Evolutionary conservation across 371 early-diverging fungal species (phyloP), one percentile per base, ranked within the genome.

Genomic region (Mucor mucedo): DNA sequence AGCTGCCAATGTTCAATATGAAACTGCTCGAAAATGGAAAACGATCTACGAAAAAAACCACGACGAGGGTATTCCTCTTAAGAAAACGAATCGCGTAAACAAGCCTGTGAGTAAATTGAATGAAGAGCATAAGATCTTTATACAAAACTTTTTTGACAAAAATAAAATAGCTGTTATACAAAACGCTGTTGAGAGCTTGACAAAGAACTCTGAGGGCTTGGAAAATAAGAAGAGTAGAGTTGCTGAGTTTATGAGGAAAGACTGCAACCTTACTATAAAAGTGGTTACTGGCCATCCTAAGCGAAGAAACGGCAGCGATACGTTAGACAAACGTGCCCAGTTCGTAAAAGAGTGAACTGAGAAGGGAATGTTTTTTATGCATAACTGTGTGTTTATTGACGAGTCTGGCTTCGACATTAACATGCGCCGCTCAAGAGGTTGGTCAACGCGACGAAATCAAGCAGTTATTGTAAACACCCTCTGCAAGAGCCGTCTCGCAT

Each of bases 11-110:
- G 66, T 58, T 11, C 28, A 57, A 61, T 52, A 52, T 28, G 60
- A 66, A n/a, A 57, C 66, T 6, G 52, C 50, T 16, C 55, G 61
- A 8, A 61, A 61, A 45, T 61, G 58, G 57, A 57, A 53, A 33
- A 32, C 13, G 57, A 45, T 50, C 5, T 60, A 55, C n/a, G 14
- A 56, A 2, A 42, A 62, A 44, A 62, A 67, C 29, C 54, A 52
- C 8, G 57, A 60, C 16, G 49, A 50, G 35, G 56, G 56, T 14
- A 56, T 60, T 4, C 49, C 61, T 13, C 9, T 35, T 16, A 63
- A 42, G 13, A 57, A 60, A 56, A 57, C 55, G 3, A 63, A 57
- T 57, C 57, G 11, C 33, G 27, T 14, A 28, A 52, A 42, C 49
- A 57, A 52, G 40, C 56, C 56, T n/a, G 16, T 52, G 4, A 52